phyloP scores from a whole-genome alignment of 306 rosid species.

The Mimosa bimucronata region DNA sequence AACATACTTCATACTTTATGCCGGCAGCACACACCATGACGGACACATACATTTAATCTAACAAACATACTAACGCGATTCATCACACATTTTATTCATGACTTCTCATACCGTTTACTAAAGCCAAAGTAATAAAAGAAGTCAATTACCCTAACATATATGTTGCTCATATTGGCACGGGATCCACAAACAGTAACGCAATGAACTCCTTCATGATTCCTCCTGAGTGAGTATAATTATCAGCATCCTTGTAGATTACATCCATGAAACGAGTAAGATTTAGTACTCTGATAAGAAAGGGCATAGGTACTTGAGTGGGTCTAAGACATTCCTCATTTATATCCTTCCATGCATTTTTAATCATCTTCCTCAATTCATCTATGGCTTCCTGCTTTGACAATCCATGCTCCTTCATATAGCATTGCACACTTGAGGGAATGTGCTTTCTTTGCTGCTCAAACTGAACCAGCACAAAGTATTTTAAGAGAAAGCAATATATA shows the following conservation, averaged over 20 bases:
- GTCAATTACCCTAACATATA: neutral
- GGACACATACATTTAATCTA: too few relatives aligned
- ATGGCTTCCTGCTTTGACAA: conserved; percentile 16
- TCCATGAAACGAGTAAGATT: conserved; percentile 1
- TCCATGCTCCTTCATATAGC: conserved; percentile 32
- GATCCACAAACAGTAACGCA: neutral
- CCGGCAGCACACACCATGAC: too few relatives aligned
- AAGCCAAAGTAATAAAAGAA: neutral
- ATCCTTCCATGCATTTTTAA: conserved; percentile 3
- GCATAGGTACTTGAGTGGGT: neutral
- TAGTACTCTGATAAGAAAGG: neutral
- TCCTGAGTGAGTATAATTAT: conserved; percentile 11
- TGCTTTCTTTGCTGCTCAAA: conserved; percentile 23
- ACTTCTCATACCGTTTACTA: neutral
- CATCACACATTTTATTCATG: too few relatives aligned
- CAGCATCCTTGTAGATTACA: conserved; percentile 10
- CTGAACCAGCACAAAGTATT: neutral
- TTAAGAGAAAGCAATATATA: neutral
- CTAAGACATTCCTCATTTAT: conserved; percentile 3
- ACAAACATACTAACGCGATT: too few relatives aligned
- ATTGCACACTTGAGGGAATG: conserved; percentile 1
- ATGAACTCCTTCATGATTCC: conserved; percentile 1
- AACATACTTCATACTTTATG: too few relatives aligned
- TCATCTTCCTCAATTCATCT: neutral
- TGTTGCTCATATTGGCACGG: conserved; percentile 4